These are phyloP conservation scores for Cryptococcus neoformans DNA, from an alignment of 1,284 basidiomycete species.

Conservation along the genomic window DNA sequence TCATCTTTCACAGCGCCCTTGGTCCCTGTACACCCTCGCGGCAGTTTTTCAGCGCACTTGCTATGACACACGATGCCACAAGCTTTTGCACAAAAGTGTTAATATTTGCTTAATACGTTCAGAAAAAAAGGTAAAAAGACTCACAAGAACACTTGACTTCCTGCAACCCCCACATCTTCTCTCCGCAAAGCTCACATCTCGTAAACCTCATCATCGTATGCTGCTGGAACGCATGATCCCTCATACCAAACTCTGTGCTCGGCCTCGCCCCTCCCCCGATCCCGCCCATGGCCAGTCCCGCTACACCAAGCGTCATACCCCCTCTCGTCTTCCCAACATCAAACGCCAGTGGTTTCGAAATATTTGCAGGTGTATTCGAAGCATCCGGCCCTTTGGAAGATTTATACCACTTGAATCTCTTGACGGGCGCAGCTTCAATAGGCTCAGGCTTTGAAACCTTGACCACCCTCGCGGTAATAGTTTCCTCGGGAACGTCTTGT, in stretches of 20 bases:
- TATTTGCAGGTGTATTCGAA: slow-evolving; percentile 25
- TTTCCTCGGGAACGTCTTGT: slow-evolving; percentile 48
- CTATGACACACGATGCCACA: slow-evolving; percentile 53
- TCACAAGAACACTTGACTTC: slow-evolving; percentile 77
- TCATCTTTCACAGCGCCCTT: slow-evolving; percentile 17
- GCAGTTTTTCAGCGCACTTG: slow-evolving; percentile 51
- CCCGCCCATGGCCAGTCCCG: slow-evolving; percentile 2
- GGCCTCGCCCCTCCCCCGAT: slow-evolving; percentile 28
- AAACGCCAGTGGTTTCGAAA: slow-evolving; percentile 29
- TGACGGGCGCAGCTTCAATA: slow-evolving; percentile 50
- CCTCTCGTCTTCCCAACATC: slow-evolving; percentile 13
- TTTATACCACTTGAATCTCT: slow-evolving; percentile 58
- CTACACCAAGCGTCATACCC: slow-evolving; percentile 4
- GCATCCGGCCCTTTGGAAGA: slow-evolving; percentile 45
- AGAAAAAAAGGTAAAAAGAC: slow-evolving; percentile 34
- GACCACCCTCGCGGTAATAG: slow-evolving; percentile 40
- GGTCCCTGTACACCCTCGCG: slow-evolving; percentile 40
- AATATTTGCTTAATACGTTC: neutral
- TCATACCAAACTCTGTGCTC: slow-evolving; percentile 46
- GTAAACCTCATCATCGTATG: slow-evolving; percentile 84
- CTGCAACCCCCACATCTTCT: slow-evolving; percentile 98
- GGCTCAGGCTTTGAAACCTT: slow-evolving; percentile 50
- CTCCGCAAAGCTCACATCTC: slow-evolving; percentile 90
- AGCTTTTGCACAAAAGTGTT: slow-evolving; percentile 25
- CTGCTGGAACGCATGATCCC: slow-evolving; percentile 84